Base-by-base conservation (phyloP, 768 basidiomycete species). In the Pleurotus tuoliensis region DNA sequence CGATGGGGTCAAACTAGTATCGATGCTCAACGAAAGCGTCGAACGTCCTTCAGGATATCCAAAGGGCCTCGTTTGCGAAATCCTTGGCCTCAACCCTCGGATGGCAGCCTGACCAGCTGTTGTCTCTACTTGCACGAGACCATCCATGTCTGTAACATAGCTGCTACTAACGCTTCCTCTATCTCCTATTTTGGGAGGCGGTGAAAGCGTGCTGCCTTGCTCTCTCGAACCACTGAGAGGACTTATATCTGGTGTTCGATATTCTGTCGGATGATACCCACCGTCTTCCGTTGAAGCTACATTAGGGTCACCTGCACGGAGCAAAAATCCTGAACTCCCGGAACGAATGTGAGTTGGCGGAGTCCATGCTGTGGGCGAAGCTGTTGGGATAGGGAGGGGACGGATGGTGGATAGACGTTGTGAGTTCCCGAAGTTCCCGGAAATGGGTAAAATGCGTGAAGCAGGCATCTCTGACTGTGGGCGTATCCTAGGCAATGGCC, bases 331-430 rank as follows among this genome's bases (percentile, higher is more conserved):
- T 16, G 43, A 58, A 53, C 63, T 67, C 5, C 48, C 59, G 38
- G 61, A 58, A 16, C 41, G 55, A 41, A 43, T 53, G 46, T 62
- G 59, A 54, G 64, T 34, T 15, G 57, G 30, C 34, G 39, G 37
- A 11, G 30, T 34, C 11, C 57, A 58, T 40, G 58, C 46, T n/a
- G 65, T 61, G 20, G 65, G 61, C 12, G 68, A 67, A 22, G 66
- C 62, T 5, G 67, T 68, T 16, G 71, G 68, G 12, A 65, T 62
- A 47, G 67, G 67, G 4, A 63, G 70, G 18, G 65, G 64, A 16
- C 54, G 55, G 1, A 61, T 53, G 8, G 47, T 57, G 15, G 39
- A 39, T n/a, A 39, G 51, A 53, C 51, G 51, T n/a, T 34, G 34
- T 20, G 39, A 11, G 39, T 53, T 39, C 22, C 51, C 12, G 2